A percentile compares a stretch with the other conserved stretches of the same genome.
Conservation (phyloP, 1,284 basidiomycete genomes). For the Coriolopsis trogii region DNA sequence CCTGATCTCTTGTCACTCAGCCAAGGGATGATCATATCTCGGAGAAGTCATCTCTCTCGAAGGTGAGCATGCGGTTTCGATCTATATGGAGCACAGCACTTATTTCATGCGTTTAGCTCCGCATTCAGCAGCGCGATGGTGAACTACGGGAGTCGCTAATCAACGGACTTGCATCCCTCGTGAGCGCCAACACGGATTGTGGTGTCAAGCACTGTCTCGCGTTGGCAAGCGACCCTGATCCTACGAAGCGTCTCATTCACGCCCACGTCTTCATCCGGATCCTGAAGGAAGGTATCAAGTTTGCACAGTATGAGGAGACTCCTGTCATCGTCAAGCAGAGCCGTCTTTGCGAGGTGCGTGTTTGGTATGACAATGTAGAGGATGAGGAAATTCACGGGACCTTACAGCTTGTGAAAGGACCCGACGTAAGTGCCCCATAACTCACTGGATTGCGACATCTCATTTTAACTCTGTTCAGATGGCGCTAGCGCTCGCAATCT, state of each 20-base stretch:
- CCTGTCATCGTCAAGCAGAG: constrained; percentile 55
- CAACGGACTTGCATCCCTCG: constrained; percentile 78
- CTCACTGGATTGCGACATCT: neutral
- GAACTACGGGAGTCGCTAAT: constrained; percentile 75
- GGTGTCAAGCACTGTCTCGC: constrained; percentile 89
- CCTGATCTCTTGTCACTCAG: constrained; percentile 31
- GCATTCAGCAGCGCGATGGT: constrained; percentile 53
- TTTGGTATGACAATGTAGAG: too few relatives aligned
- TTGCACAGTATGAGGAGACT: constrained; percentile 61
- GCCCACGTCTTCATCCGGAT: constrained; percentile 89
- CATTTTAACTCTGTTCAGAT: constrained; percentile 46
- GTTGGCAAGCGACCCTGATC: constrained; percentile 79
- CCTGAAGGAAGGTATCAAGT: constrained; percentile 78
- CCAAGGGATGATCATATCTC: constrained; percentile 48
- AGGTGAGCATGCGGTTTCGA: constrained; percentile 38
- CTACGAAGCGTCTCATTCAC: constrained; percentile 78
- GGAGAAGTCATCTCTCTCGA: constrained; percentile 53
- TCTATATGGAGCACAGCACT: neutral
- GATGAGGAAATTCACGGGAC: constrained; percentile 1
- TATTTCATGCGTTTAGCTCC: constrained; percentile 31
- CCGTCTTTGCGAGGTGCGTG: constrained; percentile 74
- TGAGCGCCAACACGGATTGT: constrained; percentile 85
- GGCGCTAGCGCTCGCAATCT: constrained; percentile 81
- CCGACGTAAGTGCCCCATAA: constrained; percentile 59
- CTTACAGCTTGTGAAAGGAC: constrained; percentile 68